These are phyloP conservation scores for Osmanthus fragrans DNA, from an alignment of 257 asterid species.

Conservation along the genomic window DNA sequence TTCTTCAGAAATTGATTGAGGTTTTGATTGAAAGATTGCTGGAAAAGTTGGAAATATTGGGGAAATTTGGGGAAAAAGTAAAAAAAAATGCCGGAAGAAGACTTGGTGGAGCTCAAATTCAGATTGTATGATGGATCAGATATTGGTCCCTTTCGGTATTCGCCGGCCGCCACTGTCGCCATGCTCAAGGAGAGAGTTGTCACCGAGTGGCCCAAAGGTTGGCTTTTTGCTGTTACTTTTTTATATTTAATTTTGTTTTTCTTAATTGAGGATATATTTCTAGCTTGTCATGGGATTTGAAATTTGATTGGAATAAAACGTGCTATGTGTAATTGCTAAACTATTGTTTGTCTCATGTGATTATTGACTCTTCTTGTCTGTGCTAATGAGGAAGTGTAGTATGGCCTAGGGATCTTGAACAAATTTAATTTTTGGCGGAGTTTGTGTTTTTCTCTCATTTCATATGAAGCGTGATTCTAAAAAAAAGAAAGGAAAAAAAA, in stretches of 20 bases:
- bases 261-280: not conserved
- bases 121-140: conserved; percentile 60
- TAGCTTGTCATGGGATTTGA: not conserved
- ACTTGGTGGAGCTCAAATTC: conserved; percentile 52
- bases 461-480: too few species aligned
- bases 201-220: conserved; percentile 12
- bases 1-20: not conserved
- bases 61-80: not conserved
- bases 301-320: not conserved
- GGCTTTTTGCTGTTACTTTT: not conserved
- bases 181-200: conserved; percentile 49
- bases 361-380: not conserved
- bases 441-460: not conserved
- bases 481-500: too few species aligned
- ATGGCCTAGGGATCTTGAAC: not conserved
- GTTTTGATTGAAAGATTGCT: not conserved
- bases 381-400: not conserved
- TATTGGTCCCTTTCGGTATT: conserved; percentile 55
- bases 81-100: conserved; percentile 17
- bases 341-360: not conserved
- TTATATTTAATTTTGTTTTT: not conserved
- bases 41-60: not conserved
- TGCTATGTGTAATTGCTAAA: not conserved
- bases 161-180: conserved; percentile 51
- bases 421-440: not conserved